A percentile compares a stretch with the other conserved stretches of the same genome.
Conservation (phyloP, 257 asterid genomes). For the Cruciata laevipes region DNA sequence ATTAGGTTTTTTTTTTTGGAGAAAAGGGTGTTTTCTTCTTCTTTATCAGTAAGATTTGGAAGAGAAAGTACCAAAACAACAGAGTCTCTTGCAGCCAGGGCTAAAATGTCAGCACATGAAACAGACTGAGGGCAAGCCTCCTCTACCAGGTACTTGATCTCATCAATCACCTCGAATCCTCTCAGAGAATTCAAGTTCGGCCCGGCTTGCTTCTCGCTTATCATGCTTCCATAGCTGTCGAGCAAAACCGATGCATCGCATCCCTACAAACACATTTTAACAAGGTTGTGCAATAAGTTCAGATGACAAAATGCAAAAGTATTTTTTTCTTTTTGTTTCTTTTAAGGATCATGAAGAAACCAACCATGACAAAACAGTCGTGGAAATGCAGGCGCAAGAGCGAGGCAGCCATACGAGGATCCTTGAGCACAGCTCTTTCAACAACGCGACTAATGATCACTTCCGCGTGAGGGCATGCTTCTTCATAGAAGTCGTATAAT, state of each 20-base stretch:
- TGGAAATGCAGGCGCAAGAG: slow-evolving; percentile 31
- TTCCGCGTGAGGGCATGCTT: slow-evolving; percentile 23
- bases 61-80: slow-evolving; percentile 22
- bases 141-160: slow-evolving; percentile 23
- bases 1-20: neutral
- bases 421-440: slow-evolving; percentile 20
- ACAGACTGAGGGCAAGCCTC: slow-evolving; percentile 26
- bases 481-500: slow-evolving; percentile 14
- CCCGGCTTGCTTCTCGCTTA: slow-evolving; percentile 31
- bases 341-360: no score
- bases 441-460: slow-evolving; percentile 22
- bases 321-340: no score
- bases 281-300: neutral
- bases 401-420: slow-evolving; percentile 35
- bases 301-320: neutral
- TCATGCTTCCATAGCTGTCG: slow-evolving; percentile 17
- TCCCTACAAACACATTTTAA: slow-evolving; percentile 15
- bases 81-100: slow-evolving; percentile 30
- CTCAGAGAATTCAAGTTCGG: slow-evolving; percentile 25
- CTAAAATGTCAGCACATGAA: slow-evolving; percentile 33
- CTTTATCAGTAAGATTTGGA: no score
- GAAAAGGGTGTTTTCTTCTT: neutral
- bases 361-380: slow-evolving; percentile 30
- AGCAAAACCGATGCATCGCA: slow-evolving; percentile 31
- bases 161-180: slow-evolving; percentile 35